Base-by-base conservation (phyloP, 2,329 filamentous ascomycete genomes). In the Clonostachys rhizophaga region DNA sequence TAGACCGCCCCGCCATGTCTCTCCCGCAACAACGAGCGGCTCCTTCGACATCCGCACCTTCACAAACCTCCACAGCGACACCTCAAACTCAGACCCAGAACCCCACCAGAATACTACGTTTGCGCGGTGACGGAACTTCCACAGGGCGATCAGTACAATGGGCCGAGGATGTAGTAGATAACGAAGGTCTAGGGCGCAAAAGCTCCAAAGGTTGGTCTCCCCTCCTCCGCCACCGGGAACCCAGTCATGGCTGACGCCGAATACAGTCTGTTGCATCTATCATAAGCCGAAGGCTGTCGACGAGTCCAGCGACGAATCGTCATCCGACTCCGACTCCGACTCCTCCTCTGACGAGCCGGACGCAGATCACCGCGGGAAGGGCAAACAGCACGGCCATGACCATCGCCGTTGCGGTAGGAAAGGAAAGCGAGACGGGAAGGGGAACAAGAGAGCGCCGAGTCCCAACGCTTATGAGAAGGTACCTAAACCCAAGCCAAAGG, bases 231-330 rank as follows among this genome's bases (percentile, higher is more conserved):
- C n/a, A 20, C 18, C 12, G 11, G 34, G 8, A 6, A 6, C 5
- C 2, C 30, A 34, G 18, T 16, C 6, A 33, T 35, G 8, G 20
- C 6, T n/a, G 34, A 44, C 40, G 10, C 6, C 14, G 36, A 11
- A 34, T 14, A 30, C 51, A 95, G 94, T 97, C n/a, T 99, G 94
- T 78, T 99, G 94, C 67, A 99, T 99, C 66, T 99, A 96, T 70
- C 92, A 96, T 71, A 87, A 87, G 50, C 85, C 90, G 7, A 87
- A 86, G 55, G 81, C 77, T 11, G 83, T 90, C 5, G 90, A 87
- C 63, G 92, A 97, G 65, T 94, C 88, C 34, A 91, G 86, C 54
- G 81, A 83, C 54, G 82, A 86, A 44, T 82, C 74, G 13, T 77
- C 75, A 18, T 83, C 82, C 13, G 76, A 75, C 42, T 73, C 72